phyloP scores from a whole-genome alignment of 306 rosid species.

The Gastrolobium bilobum region DNA sequence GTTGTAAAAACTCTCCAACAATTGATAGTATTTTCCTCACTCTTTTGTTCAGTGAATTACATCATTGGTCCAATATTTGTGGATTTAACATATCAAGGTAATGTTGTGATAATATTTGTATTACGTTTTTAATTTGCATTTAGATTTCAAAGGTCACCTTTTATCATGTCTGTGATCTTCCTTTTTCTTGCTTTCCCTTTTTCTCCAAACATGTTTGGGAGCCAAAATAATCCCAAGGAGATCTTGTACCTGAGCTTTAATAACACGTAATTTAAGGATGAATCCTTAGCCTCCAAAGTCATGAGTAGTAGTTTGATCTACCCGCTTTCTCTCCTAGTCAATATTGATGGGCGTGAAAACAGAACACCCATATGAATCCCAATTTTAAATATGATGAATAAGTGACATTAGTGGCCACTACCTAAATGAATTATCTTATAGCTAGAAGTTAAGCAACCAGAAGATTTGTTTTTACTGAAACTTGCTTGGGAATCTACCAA shows the following conservation, averaged over 20 bases:
- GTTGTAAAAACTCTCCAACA: too few species aligned
- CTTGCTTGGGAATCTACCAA: background rate
- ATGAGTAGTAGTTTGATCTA: conserved; percentile 64
- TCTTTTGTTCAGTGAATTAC: conserved; percentile 16
- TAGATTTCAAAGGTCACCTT: conserved; percentile 49
- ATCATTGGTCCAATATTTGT: background rate
- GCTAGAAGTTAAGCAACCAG: background rate
- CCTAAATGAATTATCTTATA: conserved; percentile 36
- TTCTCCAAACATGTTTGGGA: conserved; percentile 54
- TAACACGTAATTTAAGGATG: conserved; percentile 69
- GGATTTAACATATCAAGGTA: conserved; percentile 33
- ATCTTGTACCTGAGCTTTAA: conserved; percentile 72
- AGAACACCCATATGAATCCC: conserved; percentile 57
- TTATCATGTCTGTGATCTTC: conserved; percentile 27
- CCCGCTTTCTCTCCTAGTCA: conserved; percentile 56
- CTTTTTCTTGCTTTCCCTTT: conserved; percentile 39
- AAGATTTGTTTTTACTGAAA: background rate
- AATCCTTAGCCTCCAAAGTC: conserved; percentile 63
- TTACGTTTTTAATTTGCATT: conserved; percentile 18
- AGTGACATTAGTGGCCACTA: conserved; percentile 74
- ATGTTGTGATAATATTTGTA: conserved; percentile 24
- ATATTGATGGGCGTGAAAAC: conserved; percentile 64
- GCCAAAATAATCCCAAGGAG: conserved; percentile 66
- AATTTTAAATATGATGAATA: conserved; percentile 53
- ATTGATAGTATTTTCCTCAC: background rate